phyloP scores from a whole-genome alignment of 768 basidiomycete genomes.

The Podaxis sp. region DNA sequence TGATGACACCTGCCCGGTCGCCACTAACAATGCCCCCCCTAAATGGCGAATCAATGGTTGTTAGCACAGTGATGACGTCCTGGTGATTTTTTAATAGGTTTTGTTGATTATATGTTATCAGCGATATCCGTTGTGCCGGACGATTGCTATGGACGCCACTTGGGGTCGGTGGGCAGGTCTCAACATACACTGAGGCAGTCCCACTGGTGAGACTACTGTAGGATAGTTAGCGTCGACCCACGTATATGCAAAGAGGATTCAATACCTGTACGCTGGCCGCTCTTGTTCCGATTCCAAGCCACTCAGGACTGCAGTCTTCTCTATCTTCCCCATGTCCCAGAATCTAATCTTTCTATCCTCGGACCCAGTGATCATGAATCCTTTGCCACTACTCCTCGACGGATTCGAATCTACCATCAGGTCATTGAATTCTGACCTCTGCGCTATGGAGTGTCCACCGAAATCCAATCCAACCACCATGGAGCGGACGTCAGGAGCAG shows the following conservation, averaged over 20 bases:
- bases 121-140: slow-evolving; percentile 71
- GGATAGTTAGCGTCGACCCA: slow-evolving; percentile 1
- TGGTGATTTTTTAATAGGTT: slow-evolving; percentile 85
- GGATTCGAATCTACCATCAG: slow-evolving; percentile 36
- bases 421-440: slow-evolving; percentile 52
- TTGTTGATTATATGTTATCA: slow-evolving; percentile 83
- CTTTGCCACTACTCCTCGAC: slow-evolving; percentile 45
- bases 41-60: slow-evolving; percentile 90
- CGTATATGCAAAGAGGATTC: background rate
- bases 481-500: slow-evolving; percentile 68
- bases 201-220: slow-evolving; percentile 37
- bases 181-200: slow-evolving; percentile 53
- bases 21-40: slow-evolving; percentile 91
- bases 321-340: slow-evolving; percentile 80
- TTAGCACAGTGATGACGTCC: slow-evolving; percentile 84
- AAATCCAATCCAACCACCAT: slow-evolving; percentile 76
- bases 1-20: slow-evolving; percentile 85
- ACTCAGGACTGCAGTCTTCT: slow-evolving; percentile 77
- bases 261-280: slow-evolving; percentile 74
- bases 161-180: slow-evolving; percentile 56
- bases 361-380: slow-evolving; percentile 85
- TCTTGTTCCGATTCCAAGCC: slow-evolving; percentile 77
- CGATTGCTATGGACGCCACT: slow-evolving; percentile 56
- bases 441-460: slow-evolving; percentile 60
- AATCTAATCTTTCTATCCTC: slow-evolving; percentile 85